These are phyloP conservation scores for Aspergillus tubingensis DNA, from an alignment of 2,329 filamentous ascomycete species.

Conservation along the genomic window DNA sequence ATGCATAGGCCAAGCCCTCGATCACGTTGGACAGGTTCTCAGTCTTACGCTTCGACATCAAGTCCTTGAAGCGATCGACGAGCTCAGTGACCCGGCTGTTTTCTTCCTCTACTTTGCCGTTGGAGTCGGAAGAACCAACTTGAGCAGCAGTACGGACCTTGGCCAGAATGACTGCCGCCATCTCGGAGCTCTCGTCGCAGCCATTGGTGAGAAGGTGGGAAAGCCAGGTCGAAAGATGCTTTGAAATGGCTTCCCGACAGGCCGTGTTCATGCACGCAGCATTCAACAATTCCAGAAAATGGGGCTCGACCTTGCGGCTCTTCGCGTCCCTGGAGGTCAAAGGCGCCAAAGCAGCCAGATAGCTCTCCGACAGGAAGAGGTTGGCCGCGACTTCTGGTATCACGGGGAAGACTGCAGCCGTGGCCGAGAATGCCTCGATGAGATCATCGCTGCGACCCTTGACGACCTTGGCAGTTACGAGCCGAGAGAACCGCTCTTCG, in stretches of 20 bases:
- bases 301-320: constrained; percentile 80
- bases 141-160: constrained; percentile 55
- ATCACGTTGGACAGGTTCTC: constrained; percentile 72
- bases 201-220: constrained; percentile 78
- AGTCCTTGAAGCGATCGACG: constrained; percentile 56
- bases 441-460: constrained; percentile 83
- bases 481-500: constrained; percentile 67
- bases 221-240: constrained; percentile 84
- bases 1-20: constrained; percentile 90
- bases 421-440: constrained; percentile 90
- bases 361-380: constrained; percentile 86
- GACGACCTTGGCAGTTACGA: constrained; percentile 71
- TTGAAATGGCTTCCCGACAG: constrained; percentile 80
- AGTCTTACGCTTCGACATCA: constrained; percentile 44
- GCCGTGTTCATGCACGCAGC: constrained; percentile 82
- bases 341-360: constrained; percentile 73
- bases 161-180: constrained; percentile 72
- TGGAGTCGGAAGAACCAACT: constrained; percentile 30
- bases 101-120: constrained; percentile 36
- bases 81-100: constrained; percentile 55
- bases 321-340: constrained; percentile 80
- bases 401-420: constrained; percentile 82
- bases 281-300: constrained; percentile 85
- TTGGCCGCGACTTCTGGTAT: constrained; percentile 72
- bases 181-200: constrained; percentile 53